A percentile compares a stretch with the other conserved stretches of the same genome.
phyloP scores from a whole-genome alignment of 495 filamentous ascomycete genomes.

The Xylaria telfairii region DNA sequence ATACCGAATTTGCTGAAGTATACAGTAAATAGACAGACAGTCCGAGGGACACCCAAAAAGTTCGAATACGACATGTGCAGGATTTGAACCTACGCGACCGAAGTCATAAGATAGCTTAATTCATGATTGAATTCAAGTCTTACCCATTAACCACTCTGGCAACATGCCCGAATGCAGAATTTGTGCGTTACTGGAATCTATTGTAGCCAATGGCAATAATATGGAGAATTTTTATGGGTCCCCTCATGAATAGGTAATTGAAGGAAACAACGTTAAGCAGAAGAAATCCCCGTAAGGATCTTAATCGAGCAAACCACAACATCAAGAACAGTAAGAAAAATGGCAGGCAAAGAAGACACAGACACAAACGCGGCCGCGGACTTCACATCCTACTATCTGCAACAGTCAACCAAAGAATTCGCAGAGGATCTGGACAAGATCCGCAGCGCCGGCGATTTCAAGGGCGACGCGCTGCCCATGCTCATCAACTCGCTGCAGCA shows the following conservation, averaged over 20 bases:
- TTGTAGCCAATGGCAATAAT: not conserved
- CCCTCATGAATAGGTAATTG: not conserved
- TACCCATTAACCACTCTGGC: slow-evolving; percentile 34
- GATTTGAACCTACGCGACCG: slow-evolving; percentile 33
- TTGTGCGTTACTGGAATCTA: not conserved
- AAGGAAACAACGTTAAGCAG: not conserved
- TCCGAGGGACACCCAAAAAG: not conserved
- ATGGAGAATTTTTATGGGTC: not conserved
- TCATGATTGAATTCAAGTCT: slow-evolving; percentile 28
- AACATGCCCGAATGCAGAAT: slow-evolving; percentile 12
- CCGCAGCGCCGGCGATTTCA: slow-evolving; percentile 71
- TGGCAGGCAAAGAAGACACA: slow-evolving; percentile 32
- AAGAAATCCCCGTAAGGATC: no score
- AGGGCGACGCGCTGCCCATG: slow-evolving; percentile 63
- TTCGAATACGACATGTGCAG: slow-evolving; percentile 26
- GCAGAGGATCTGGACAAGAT: slow-evolving; percentile 74
- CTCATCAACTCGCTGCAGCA: slow-evolving; percentile 71
- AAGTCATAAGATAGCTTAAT: slow-evolving; percentile 31
- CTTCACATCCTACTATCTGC: slow-evolving; percentile 71
- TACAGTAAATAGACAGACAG: no score
- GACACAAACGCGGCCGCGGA: slow-evolving; percentile 38
- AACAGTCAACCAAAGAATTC: slow-evolving; percentile 68
- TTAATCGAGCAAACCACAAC: not conserved
- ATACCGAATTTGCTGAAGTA: no score
- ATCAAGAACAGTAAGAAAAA: slow-evolving; percentile 8